A percentile compares a stretch with the other conserved stretches of the same genome.
Evolutionary conservation across 768 basidiomycete species (phyloP).

Genomic region (Suillus lakei): DNA sequence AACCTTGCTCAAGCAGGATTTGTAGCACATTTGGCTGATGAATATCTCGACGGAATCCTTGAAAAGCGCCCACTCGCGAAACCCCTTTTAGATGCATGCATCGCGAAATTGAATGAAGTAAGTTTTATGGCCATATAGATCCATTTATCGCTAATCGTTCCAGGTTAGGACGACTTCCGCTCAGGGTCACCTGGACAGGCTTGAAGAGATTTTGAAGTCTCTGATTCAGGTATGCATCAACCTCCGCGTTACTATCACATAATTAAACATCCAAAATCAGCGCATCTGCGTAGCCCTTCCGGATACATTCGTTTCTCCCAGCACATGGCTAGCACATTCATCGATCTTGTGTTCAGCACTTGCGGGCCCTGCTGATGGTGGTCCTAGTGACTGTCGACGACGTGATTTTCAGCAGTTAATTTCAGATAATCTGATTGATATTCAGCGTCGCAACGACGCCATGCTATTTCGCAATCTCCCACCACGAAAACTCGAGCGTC

Average conservation of each 20-base stretch:
- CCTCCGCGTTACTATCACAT: conserved; percentile 4
- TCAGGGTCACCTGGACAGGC: conserved; percentile 57
- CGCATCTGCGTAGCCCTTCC: conserved; percentile 72
- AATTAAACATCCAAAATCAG: conserved; percentile 39
- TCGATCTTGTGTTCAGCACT: conserved; percentile 44
- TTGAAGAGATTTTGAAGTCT: conserved; percentile 56
- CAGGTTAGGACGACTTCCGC: conserved; percentile 62
- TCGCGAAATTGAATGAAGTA: conserved; percentile 72
- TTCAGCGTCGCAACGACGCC: conserved; percentile 79
- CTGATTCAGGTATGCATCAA: conserved; percentile 60
- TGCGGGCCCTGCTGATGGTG: conserved; percentile 42
- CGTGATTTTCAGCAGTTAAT: conserved; percentile 54
- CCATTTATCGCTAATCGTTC: conserved; percentile 10
- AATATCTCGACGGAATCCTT: conserved; percentile 76
- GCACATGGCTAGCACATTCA: conserved; percentile 64
- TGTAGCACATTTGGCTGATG: conserved; percentile 73
- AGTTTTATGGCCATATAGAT: background rate
- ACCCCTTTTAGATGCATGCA: conserved; percentile 74
- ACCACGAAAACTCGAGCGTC: conserved; percentile 58
- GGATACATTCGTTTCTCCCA: conserved; percentile 76
- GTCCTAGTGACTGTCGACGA: conserved; percentile 34
- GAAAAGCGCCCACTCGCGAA: conserved; percentile 67
- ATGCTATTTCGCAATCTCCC: conserved; percentile 75
- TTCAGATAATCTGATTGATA: conserved; percentile 65
- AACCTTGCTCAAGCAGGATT: conserved; percentile 86